Evolutionary conservation across 2,329 filamentous ascomycete genomes (phyloP), one percentile per base, ranked within the genome.

Genomic region (Phialophora verrucosa): DNA sequence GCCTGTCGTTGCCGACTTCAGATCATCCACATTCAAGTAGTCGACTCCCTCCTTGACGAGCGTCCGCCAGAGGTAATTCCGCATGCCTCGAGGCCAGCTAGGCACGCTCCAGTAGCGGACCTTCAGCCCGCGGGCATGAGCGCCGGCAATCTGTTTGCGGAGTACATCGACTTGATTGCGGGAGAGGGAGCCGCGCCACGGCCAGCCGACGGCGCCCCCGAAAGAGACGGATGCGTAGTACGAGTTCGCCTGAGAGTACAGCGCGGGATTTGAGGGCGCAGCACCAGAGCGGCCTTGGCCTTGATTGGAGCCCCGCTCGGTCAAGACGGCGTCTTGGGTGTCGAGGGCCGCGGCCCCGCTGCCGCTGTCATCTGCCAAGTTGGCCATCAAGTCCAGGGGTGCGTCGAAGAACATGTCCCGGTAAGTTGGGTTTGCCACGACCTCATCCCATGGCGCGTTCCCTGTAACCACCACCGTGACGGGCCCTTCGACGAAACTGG

Each of bases 211-310:
- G 7, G 65, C 53, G 6, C 75, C 73, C 12, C 75, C 78, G 73
- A 87, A 87, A 4, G 82, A 83, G 8, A 83, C 80, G 4, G 82
- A 84, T 17, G 86, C 85, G 74, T 87, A 88, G 77, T 83, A 86
- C 27, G 83, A 86, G 70, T 86, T 88, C 14, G 79, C 79, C 6
- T 73, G 58, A 70, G 82, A 78, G 76, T 83, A 85, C 0, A 76
- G 75, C 69, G 80, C 76, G 23, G 80, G 76, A 4, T 73, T 73
- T 0, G 75, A 75, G 69, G 80, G 78, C 31, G 80, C 77, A 2
- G 72, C 73, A 35, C 79, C 77, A 2, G 74, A 67, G 17, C 77
- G 75, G 62, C 83, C 84, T 75, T 85, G 83, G 27, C 81, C 80
- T 54, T 71, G 69, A 61, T 77, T 74, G 31, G 59, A 38, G 66